Base-by-base conservation (phyloP, 148 eudicot genomes). In the Salicornia ramosissima region DNA sequence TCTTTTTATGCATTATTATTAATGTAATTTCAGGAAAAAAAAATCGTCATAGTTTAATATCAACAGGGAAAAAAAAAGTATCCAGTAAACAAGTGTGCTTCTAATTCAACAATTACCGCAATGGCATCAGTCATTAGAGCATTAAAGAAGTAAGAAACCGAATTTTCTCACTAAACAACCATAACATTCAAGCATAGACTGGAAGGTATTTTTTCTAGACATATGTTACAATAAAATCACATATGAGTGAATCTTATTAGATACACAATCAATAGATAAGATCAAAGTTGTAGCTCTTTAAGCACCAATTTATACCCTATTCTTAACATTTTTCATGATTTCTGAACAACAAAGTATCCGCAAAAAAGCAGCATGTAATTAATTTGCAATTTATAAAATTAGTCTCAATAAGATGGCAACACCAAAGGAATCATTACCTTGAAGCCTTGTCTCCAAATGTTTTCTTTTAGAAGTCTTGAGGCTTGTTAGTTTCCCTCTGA, bases 401-500 rank as follows among this genome's bases (percentile, higher is more conserved):
- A 26, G 21, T 31, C 54, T 30, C 30, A 30, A 71, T 10, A 21
- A 62, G 4, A 21, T 62, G 5, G 25, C 11, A 45, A 54, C 33
- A 61, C 24, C 33, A 51, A 51, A 59, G 31, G 43, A 49, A 36
- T 15, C 61, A 74, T 69, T 75, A 91, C 97, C 97, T 82, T 87
- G 83, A 74, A 87, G 81, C 79, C 75, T 84, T 68, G 85, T 75
- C 80, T 94, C 98, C 61, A 86, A 24, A 68, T 71, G 75, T 74
- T 83, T 89, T 75, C 92, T 88, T 71, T 86, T 90, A 22, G 86
- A 67, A 73, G 79, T 82, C 67, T 74, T 77, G 51, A 75, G 71
- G 71, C 76, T 75, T 61, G 85, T 79, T 53, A 90, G 79, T 85
- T 87, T 90, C 51, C 80, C 86, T 79, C 97, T 91, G 90, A 67